Percentiles rank a stretch among this genome's conserved stretches.
phyloP scores from a whole-genome alignment of 2,329 filamentous ascomycete species.

The Paecilomyces niveus region DNA sequence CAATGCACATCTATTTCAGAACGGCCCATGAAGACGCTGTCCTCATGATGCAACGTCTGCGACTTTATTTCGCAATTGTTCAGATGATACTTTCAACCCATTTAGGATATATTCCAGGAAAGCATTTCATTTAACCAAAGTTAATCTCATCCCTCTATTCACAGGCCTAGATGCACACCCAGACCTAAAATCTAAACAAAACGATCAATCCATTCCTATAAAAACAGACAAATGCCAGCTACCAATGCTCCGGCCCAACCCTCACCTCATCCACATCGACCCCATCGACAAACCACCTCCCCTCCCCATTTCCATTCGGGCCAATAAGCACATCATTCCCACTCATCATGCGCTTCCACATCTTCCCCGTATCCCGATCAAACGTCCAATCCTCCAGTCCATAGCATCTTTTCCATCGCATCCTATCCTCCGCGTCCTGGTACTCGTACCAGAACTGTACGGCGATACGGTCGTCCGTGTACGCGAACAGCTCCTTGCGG shows the following conservation, averaged over 20 bases:
- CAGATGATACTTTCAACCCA: too few relatives aligned
- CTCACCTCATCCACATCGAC: constrained; percentile 33
- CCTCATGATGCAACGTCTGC: too few relatives aligned
- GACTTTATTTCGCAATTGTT: too few relatives aligned
- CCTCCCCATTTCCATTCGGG: constrained; percentile 33
- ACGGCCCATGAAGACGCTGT: too few relatives aligned
- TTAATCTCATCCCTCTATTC: not conserved
- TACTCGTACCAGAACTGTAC: constrained; percentile 92
- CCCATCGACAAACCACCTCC: constrained; percentile 39
- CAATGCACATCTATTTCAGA: too few relatives aligned
- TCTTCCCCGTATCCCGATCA: constrained; percentile 36
- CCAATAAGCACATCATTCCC: constrained; percentile 40
- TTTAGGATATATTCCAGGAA: too few relatives aligned
- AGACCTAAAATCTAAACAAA: too few relatives aligned
- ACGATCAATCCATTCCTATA: not conserved
- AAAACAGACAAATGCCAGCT: constrained; percentile 2
- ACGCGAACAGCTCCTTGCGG: constrained; percentile 78
- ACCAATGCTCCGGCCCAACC: constrained; percentile 32
- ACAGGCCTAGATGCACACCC: not conserved
- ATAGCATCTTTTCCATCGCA: constrained; percentile 79
- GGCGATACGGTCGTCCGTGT: constrained; percentile 67
- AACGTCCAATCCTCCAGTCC: constrained; percentile 55
- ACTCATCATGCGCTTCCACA: constrained; percentile 43
- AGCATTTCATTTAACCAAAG: too few relatives aligned
- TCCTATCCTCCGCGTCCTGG: constrained; percentile 54